phyloP scores from a whole-genome alignment of 1,139 yeast species.

The Sugiyamaella sp. region DNA sequence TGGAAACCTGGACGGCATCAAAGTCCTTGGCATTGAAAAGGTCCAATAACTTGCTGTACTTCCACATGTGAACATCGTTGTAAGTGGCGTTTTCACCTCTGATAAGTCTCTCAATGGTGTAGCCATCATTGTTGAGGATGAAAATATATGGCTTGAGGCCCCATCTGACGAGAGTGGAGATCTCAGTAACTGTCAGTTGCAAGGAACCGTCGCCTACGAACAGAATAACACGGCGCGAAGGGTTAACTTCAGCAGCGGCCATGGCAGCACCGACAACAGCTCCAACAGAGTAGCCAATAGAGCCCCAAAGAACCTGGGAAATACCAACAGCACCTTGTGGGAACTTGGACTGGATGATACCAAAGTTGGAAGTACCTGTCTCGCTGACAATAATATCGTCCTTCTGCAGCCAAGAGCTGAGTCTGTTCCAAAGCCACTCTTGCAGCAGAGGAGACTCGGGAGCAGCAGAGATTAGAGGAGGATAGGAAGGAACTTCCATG shows the following conservation, averaged over 20 bases:
- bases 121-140: slow-evolving; percentile 83
- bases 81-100: slow-evolving; percentile 78
- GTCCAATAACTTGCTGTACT: slow-evolving; percentile 67
- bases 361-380: slow-evolving; percentile 90
- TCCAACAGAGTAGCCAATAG: slow-evolving; percentile 87
- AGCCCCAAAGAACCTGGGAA: slow-evolving; percentile 89
- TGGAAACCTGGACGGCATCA: slow-evolving; percentile 54
- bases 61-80: slow-evolving; percentile 84
- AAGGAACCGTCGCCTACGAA: slow-evolving; percentile 91
- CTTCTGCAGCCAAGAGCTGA: slow-evolving; percentile 71
- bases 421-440: slow-evolving; percentile 80
- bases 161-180: slow-evolving; percentile 83
- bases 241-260: slow-evolving; percentile 77
- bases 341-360: slow-evolving; percentile 77
- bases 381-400: slow-evolving; percentile 84
- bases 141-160: slow-evolving; percentile 77
- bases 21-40: slow-evolving; percentile 66
- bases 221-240: slow-evolving; percentile 69
- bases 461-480: slow-evolving; percentile 34
- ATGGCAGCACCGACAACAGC: slow-evolving; percentile 82
- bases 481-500: slow-evolving; percentile 29
- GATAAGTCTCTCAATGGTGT: slow-evolving; percentile 82
- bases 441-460: slow-evolving; percentile 56
- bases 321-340: slow-evolving; percentile 75
- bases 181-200: slow-evolving; percentile 86